Evolutionary conservation across 208 protist species (phyloP).

Genomic region (Acanthamoeba divionensis): DNA sequence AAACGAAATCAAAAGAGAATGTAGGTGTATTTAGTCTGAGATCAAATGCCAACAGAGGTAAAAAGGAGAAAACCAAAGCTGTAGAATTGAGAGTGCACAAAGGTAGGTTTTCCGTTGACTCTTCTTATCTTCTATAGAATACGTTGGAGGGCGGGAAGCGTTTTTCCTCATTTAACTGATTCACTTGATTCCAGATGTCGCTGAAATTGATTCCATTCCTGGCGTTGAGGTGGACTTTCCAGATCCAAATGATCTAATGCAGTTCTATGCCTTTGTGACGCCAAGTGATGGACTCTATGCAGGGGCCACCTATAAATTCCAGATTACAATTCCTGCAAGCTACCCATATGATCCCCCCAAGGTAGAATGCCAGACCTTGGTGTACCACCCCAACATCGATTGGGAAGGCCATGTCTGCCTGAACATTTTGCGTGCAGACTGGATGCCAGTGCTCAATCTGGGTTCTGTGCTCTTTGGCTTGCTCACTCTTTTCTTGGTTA

Average conservation of each 20-base stretch:
- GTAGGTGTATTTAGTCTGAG: background rate
- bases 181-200: conserved; percentile 18
- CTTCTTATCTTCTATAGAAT: background rate
- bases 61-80: conserved; percentile 44
- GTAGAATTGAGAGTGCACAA: conserved; percentile 48
- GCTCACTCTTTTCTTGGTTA: conserved; percentile 45
- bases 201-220: conserved; percentile 49
- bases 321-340: background rate
- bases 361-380: conserved; percentile 38
- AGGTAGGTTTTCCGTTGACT: background rate
- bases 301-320: conserved; percentile 27
- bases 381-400: conserved; percentile 86
- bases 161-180: background rate
- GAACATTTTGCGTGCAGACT: conserved; percentile 84
- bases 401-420: conserved; percentile 81
- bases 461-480: conserved; percentile 81
- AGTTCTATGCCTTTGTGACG: conserved; percentile 22
- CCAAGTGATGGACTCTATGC: conserved; percentile 50
- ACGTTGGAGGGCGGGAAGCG: background rate
- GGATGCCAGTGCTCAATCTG: conserved; percentile 83
- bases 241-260: conserved; percentile 51
- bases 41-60: conserved; percentile 10
- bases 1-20: conserved; percentile 32
- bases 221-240: conserved; percentile 50
- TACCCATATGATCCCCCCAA: conserved; percentile 42